Evolutionary conservation across 1,139 yeast species (phyloP), one percentile per base, ranked within the genome.

Genomic region (Lodderomyces theae): DNA sequence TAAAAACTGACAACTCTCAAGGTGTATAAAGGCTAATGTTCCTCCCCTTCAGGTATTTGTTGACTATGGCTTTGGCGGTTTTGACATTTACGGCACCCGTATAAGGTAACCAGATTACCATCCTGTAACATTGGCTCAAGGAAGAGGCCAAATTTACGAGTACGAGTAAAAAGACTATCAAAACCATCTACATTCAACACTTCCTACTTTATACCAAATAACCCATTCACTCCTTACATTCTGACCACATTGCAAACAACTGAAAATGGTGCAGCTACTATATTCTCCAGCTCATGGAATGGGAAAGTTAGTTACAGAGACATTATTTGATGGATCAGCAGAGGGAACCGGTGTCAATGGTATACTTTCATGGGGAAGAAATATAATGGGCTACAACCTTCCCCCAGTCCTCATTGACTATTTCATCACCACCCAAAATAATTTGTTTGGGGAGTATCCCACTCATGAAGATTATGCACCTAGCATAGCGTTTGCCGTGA

Each of bases 371-470:
- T 53, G 53, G 31, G 57, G 62, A 8, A 46, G 48, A 8, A 53
- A 52, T 37, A 44, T 63, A 34, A 28, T 58, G 23, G 71, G 70
- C 0, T 49, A 34, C 45, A 6, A 38, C 42, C 42, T 58, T 19
- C 63, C 67, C 1, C 52, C 45, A n/a, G 44, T 50, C 1, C 31
- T 66, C 25, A 42, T 56, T 15, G 49, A 52, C 12, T 61, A 56
- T 44, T 42, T 45, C 4, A 33, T 52, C 16, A 41, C 39, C 5
- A 23, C 51, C 29, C 69, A 61, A 41, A 53, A 51, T 43, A 58
- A 61, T 42, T 48, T 69, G 32, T 66, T 66, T 51, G 75, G 74
- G 3, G 56, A 51, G 17, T 69, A 68, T 46, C 74, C 75, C 1
- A 35, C 43, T 5, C 12, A 42, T 5, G 39, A 38, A 4, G 74